A percentile compares a stretch with the other conserved stretches of the same genome.
These are phyloP conservation scores for Aureobasidium vineae DNA, from an alignment of 2,329 filamentous ascomycete species.

Conservation along the genomic window DNA sequence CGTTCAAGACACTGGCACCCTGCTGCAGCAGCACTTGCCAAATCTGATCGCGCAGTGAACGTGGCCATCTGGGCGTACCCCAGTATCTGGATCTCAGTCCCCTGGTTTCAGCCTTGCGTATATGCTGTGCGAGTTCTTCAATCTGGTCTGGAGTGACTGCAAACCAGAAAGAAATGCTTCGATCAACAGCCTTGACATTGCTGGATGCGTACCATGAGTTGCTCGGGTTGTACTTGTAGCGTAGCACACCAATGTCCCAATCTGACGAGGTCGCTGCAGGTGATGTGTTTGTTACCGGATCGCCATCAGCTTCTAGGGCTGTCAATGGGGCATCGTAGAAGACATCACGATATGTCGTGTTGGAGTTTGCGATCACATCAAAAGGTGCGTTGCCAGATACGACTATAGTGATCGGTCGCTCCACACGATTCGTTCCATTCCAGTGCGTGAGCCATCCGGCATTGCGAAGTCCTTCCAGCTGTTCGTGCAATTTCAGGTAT, in stretches of 20 bases:
- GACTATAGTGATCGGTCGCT: constrained; percentile 53
- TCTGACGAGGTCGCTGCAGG: background rate
- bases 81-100: constrained; percentile 11
- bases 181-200: constrained; percentile 45
- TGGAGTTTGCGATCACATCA: constrained; percentile 42
- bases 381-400: constrained; percentile 55
- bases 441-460: constrained; percentile 53
- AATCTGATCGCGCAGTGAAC: background rate
- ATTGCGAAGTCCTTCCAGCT: constrained; percentile 50
- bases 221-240: constrained; percentile 23
- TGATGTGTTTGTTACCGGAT: background rate
- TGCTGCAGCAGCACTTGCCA: background rate
- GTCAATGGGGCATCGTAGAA: constrained; percentile 46
- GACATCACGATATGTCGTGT: constrained; percentile 48
- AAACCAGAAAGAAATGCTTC: constrained; percentile 32
- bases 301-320: background rate
- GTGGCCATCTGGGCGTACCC: constrained; percentile 7
- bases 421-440: constrained; percentile 45
- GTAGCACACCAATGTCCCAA: background rate
- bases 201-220: constrained; percentile 26
- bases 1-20: background rate
- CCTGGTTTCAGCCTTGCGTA: background rate
- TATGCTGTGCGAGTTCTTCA: background rate
- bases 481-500: constrained; percentile 35
- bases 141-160: background rate